Percentiles rank a stretch among this genome's conserved stretches.
These are phyloP conservation scores for Thelonectria blattea DNA, from an alignment of 2,329 filamentous ascomycete genomes.

Conservation along the genomic window DNA sequence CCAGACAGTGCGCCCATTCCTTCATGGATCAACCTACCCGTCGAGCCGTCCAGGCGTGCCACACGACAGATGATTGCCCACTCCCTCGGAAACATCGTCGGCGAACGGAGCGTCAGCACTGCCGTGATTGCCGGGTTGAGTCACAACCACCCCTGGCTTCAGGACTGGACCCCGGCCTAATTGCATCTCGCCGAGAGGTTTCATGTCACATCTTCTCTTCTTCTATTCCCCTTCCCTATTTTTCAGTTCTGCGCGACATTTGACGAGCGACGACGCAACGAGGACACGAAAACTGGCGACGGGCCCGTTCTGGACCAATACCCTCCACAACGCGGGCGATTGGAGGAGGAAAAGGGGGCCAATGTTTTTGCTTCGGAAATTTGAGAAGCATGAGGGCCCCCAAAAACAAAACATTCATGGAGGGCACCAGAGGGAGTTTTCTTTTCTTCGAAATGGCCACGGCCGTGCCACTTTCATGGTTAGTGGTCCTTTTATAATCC, in stretches of 20 bases:
- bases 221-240: neutral
- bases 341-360: constrained; percentile 8
- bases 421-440: neutral
- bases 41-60: constrained; percentile 31
- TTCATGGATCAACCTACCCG: constrained; percentile 16
- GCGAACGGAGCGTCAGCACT: constrained; percentile 35
- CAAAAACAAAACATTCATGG: constrained; percentile 1
- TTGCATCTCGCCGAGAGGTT: neutral
- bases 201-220: constrained; percentile 7
- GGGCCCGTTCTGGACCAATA: neutral
- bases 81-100: constrained; percentile 35
- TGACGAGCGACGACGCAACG: constrained; percentile 26
- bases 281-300: constrained; percentile 16
- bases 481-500: neutral
- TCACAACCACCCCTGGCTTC: constrained; percentile 34
- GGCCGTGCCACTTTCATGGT: neutral
- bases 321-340: constrained; percentile 1
- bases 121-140: constrained; percentile 31
- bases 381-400: neutral
- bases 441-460: neutral
- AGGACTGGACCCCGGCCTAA: constrained; percentile 32
- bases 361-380: constrained; percentile 10
- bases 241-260: constrained; percentile 3
- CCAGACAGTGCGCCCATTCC: constrained; percentile 24
- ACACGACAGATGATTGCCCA: constrained; percentile 37